These are phyloP conservation scores for Carex cristatella DNA, from an alignment of 176 grass and related monocot species.

Conservation along the genomic window DNA sequence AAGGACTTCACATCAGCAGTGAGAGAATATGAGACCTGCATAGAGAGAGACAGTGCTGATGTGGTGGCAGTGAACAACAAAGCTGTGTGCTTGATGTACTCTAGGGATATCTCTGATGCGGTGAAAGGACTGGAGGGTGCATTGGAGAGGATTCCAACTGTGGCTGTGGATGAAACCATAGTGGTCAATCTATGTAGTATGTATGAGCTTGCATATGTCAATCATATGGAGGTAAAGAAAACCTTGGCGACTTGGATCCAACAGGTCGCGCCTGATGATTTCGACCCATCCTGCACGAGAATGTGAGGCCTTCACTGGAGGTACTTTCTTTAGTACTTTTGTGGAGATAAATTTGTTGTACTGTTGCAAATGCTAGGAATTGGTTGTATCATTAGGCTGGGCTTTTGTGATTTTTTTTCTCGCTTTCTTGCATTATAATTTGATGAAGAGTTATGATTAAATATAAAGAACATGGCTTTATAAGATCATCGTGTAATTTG, in stretches of 20 bases:
- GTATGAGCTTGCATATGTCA: constrained; percentile 89
- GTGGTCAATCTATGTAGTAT: constrained; percentile 91
- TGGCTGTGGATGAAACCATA: constrained; percentile 68
- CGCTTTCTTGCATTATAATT: neutral
- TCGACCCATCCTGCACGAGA: constrained; percentile 76
- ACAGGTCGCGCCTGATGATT: constrained; percentile 78
- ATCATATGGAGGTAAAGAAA: constrained; percentile 62
- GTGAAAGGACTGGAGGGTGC: constrained; percentile 86
- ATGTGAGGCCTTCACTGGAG: constrained; percentile 37
- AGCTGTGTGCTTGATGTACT: constrained; percentile 95
- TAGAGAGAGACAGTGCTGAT: constrained; percentile 58
- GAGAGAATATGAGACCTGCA: constrained; percentile 88
- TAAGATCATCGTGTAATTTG: neutral
- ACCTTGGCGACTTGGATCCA: constrained; percentile 64
- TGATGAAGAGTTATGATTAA: constrained; percentile 5
- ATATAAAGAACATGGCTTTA: neutral
- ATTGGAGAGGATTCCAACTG: constrained; percentile 68
- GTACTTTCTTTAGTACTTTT: constrained; percentile 10
- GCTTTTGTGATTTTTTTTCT: neutral
- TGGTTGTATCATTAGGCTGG: neutral
- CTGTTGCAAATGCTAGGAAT: neutral
- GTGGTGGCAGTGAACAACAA: constrained; percentile 88
- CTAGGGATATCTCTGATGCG: constrained; percentile 69
- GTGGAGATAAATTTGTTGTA: neutral
- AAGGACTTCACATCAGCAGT: constrained; percentile 80